A percentile compares a stretch with the other conserved stretches of the same genome.
Evolutionary conservation across 1,284 basidiomycete genomes (phyloP).

Genomic region (Trametes polyzona): DNA sequence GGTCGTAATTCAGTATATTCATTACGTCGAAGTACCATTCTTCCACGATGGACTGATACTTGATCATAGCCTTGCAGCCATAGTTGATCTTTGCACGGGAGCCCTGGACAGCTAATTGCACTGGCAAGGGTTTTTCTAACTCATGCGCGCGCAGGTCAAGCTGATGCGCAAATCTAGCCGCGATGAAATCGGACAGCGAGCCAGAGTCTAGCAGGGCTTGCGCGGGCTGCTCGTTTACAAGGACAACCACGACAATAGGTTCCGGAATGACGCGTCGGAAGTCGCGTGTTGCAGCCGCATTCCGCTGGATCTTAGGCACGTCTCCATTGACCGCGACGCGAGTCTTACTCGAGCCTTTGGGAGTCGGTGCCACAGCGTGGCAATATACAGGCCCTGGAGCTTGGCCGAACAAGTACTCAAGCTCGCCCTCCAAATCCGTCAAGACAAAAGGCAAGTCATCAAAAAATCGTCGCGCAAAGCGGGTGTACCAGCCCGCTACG

Average conservation of each 20-base stretch:
- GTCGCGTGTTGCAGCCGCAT: conserved; percentile 28
- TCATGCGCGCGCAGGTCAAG: neutral
- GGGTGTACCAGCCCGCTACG: neutral
- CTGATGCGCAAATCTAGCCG: conserved; percentile 7
- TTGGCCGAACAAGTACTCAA: no score
- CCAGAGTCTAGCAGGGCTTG: conserved; percentile 12
- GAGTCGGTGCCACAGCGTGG: no score
- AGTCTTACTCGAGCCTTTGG: no score
- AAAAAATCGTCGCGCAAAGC: conserved; percentile 20
- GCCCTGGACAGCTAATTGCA: conserved; percentile 10
- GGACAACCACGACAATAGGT: neutral
- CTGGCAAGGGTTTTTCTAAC: conserved; percentile 5
- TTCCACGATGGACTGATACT: conserved; percentile 36
- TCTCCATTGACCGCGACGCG: conserved; percentile 31
- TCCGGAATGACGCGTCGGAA: conserved; percentile 15
- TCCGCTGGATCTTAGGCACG: conserved; percentile 30
- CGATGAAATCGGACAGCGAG: conserved; percentile 14
- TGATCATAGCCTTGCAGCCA: neutral
- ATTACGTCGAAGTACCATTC: conserved; percentile 35
- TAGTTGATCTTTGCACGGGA: neutral
- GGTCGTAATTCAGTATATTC: conserved; percentile 25
- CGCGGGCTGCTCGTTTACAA: neutral
- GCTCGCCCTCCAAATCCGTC: conserved; percentile 42
- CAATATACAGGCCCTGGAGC: no score
- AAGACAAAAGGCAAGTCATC: conserved; percentile 39